phyloP scores from a whole-genome alignment of 2,329 filamentous ascomycete genomes.

The Aspergillus phoenicis region DNA sequence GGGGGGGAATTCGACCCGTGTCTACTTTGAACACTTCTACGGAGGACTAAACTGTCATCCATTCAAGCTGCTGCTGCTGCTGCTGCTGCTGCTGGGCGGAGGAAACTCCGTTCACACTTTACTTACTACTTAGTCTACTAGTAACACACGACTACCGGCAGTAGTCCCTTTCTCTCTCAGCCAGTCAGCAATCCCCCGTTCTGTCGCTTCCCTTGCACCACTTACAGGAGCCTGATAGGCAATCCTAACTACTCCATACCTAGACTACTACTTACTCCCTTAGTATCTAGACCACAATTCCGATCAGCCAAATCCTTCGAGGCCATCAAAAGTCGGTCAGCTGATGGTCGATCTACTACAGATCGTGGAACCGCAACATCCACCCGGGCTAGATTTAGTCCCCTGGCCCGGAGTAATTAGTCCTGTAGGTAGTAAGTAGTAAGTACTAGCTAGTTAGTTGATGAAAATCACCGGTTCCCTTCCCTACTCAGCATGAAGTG shows the following conservation, averaged over 20 bases:
- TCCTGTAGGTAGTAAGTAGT: background rate
- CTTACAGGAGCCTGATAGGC: no score
- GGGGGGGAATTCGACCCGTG: background rate
- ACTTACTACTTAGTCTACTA: no score
- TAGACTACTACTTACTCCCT: no score
- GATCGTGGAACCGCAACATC: constrained; percentile 2
- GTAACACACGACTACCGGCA: no score
- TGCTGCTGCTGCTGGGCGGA: background rate
- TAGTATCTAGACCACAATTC: background rate
- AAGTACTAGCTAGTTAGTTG: background rate
- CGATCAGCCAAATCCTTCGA: background rate
- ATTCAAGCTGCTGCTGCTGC: no score
- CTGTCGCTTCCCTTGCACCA: background rate
- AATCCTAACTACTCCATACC: no score
- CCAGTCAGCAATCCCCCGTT: background rate
- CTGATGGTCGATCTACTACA: background rate
- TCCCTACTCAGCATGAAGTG: background rate
- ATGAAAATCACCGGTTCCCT: background rate
- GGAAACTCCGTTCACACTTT: background rate
- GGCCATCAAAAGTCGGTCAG: constrained; percentile 4
- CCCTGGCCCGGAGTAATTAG: background rate
- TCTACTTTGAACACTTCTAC: background rate
- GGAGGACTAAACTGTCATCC: no score
- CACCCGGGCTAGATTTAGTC: background rate
- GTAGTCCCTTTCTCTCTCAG: background rate